phyloP scores from a whole-genome alignment of 1,284 basidiomycete species.

The Cryptococcus sp. region DNA sequence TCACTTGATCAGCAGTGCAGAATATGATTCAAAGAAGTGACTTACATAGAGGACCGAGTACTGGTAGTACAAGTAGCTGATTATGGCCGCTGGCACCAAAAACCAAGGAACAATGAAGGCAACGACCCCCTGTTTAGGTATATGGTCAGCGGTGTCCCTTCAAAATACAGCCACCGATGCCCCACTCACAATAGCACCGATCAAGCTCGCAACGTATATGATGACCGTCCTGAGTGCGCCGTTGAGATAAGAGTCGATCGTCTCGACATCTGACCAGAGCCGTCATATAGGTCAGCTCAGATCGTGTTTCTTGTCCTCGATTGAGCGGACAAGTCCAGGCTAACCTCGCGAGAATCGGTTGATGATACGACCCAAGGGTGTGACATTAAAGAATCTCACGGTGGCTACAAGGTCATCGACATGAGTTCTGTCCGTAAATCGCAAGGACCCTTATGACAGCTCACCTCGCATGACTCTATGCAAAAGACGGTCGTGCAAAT shows the following conservation, averaged over 20 bases:
- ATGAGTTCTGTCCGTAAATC: background rate
- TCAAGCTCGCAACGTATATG: slow-evolving; percentile 66
- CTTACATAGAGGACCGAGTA: slow-evolving; percentile 68
- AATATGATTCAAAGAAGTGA: background rate
- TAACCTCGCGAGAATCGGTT: slow-evolving; percentile 67
- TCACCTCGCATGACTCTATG: slow-evolving; percentile 34
- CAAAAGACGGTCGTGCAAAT: slow-evolving; percentile 43
- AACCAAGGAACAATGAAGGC: slow-evolving; percentile 69
- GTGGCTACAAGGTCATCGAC: slow-evolving; percentile 21
- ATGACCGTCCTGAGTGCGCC: slow-evolving; percentile 69
- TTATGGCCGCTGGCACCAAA: slow-evolving; percentile 64
- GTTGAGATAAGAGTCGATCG: slow-evolving; percentile 68
- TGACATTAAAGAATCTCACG: slow-evolving; percentile 49
- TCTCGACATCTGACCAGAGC: slow-evolving; percentile 61
- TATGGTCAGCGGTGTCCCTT: background rate
- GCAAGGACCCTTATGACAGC: background rate
- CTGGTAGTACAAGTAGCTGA: slow-evolving; percentile 60
- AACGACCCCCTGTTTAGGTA: slow-evolving; percentile 52
- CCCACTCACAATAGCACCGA: slow-evolving; percentile 61
- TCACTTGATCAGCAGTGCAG: background rate
- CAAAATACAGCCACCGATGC: slow-evolving; percentile 31
- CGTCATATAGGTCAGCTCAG: background rate
- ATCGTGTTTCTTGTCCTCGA: background rate
- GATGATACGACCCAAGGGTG: slow-evolving; percentile 59
- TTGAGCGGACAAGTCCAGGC: background rate